A percentile compares a stretch with the other conserved stretches of the same genome.
Conservation (phyloP, 2,329 filamentous ascomycete genomes). For the Escovopsis weberi region DNA sequence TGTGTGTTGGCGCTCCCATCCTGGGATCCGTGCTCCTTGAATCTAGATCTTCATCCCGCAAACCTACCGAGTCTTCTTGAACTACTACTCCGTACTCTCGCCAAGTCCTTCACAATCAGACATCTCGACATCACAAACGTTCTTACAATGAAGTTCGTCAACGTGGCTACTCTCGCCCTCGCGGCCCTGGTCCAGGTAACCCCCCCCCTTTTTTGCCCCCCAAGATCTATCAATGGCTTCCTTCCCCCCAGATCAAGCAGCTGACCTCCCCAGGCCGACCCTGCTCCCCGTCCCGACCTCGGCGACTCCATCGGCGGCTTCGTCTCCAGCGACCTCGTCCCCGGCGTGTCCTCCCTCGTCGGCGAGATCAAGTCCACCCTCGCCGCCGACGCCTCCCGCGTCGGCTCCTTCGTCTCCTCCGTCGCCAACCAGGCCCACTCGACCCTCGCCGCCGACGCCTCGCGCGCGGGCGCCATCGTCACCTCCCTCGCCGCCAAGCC, state of each 20-base stretch:
- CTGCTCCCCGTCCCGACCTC: constrained; percentile 6
- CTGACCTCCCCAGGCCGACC: constrained; percentile 1
- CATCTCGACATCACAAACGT: no score
- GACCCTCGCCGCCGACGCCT: constrained; percentile 2
- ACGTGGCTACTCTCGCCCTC: constrained; percentile 17
- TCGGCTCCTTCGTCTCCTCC: constrained; percentile 2
- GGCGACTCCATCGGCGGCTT: constrained; percentile 6
- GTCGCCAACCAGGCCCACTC: neutral
- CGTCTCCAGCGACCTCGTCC: constrained; percentile 1
- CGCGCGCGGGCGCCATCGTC: constrained; percentile 3
- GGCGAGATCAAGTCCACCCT: constrained; percentile 1
- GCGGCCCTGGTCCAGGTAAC: constrained; percentile 18
- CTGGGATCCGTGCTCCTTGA: neutral
- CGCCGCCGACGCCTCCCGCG: constrained; percentile 4
- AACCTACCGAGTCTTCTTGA: neutral
- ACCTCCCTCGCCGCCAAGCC: constrained; percentile 3
- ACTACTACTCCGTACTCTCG: neutral
- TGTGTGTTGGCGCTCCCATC: neutral
- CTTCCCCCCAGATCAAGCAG: no score
- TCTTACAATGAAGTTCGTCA: constrained; percentile 23
- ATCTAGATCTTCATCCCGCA: neutral
- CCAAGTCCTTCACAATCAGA: no score
- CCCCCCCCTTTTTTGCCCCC: neutral
- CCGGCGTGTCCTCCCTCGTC: constrained; percentile 2
- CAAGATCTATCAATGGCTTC: neutral